Evolutionary conservation across 768 basidiomycete species (phyloP).

Genomic region (Royoungia palumana): DNA sequence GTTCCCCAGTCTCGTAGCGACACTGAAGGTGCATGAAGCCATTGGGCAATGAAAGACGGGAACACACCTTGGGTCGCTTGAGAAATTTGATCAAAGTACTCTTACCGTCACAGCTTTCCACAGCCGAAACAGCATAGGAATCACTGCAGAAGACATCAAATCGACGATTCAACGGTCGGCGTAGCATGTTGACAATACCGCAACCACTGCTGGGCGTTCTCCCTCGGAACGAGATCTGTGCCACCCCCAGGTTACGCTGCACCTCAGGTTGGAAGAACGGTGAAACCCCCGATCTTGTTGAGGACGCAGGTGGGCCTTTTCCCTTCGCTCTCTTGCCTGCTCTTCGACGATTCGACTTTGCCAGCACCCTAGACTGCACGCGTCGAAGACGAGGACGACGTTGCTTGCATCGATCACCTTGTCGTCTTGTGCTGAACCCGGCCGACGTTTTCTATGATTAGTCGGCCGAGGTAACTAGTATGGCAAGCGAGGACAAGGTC

Average conservation of each 20-base stretch:
- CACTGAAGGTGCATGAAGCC: too few relatives aligned
- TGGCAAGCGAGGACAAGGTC: conserved; percentile 59
- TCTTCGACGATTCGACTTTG: conserved; percentile 91
- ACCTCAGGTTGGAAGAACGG: too few relatives aligned
- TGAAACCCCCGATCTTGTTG: conserved; percentile 99
- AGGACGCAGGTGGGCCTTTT: conserved; percentile 91
- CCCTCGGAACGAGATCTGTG: conserved; percentile 82
- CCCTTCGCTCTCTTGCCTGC: conserved; percentile 78
- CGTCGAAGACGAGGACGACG: conserved; percentile 87
- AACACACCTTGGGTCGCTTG: conserved; percentile 69
- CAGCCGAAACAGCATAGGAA: conserved; percentile 63
- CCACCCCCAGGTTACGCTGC: background rate
- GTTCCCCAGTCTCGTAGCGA: too few relatives aligned
- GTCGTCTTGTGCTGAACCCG: conserved; percentile 44
- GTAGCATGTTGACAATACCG: conserved; percentile 86
- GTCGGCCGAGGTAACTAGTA: conserved; percentile 38
- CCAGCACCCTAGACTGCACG: conserved; percentile 92
- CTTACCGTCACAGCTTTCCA: conserved; percentile 87
- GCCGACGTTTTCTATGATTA: conserved; percentile 8
- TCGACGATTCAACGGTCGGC: conserved; percentile 77
- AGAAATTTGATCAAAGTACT: conserved; percentile 95
- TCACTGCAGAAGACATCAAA: too few relatives aligned
- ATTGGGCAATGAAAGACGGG: too few relatives aligned
- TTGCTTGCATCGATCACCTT: conserved; percentile 94
- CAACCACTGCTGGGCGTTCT: conserved; percentile 88